Conservation (phyloP, 1,139 yeast species). For the Nadsonia starkeyi-henricii region DNA sequence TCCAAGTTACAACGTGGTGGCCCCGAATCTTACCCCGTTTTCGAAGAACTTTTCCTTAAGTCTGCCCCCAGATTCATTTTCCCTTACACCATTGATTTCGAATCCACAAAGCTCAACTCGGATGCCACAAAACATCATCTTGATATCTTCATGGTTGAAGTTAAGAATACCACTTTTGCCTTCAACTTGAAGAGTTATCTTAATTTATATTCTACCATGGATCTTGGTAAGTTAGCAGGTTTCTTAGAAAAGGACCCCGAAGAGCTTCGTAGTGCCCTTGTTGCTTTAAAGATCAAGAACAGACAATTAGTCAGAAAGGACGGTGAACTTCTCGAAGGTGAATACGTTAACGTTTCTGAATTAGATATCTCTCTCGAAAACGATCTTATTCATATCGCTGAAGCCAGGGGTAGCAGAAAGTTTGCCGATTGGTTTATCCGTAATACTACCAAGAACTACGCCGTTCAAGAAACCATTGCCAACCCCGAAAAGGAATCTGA, state of each 20-base stretch:
- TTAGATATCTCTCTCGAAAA: slow-evolving; percentile 30
- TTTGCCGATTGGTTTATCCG: slow-evolving; percentile 38
- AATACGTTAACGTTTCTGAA: slow-evolving; percentile 28
- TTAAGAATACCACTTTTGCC: slow-evolving; percentile 26
- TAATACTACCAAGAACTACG: slow-evolving; percentile 31
- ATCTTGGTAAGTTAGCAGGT: slow-evolving; percentile 29
- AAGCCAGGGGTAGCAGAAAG: slow-evolving; percentile 31
- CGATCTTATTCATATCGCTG: slow-evolving; percentile 31
- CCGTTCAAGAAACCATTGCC: slow-evolving; percentile 29
- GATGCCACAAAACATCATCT: slow-evolving; percentile 27
- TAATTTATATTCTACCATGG: slow-evolving; percentile 33
- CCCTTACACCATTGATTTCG: slow-evolving; percentile 27
- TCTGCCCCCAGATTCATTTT: slow-evolving; percentile 37
- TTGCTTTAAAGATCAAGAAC: slow-evolving; percentile 32
- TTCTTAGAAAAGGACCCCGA: slow-evolving; percentile 28
- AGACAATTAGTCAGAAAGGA: slow-evolving; percentile 31
- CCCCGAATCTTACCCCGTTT: slow-evolving; percentile 27
- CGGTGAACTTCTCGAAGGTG: slow-evolving; percentile 30
- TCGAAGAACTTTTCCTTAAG: slow-evolving; percentile 32
- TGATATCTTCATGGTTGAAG: slow-evolving; percentile 30
- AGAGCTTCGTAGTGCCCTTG: slow-evolving; percentile 23
- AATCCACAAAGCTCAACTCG: slow-evolving; percentile 20
- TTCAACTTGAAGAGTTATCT: slow-evolving; percentile 32
- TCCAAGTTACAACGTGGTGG: slow-evolving; percentile 31
- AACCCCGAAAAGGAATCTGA: slow-evolving; percentile 19